Evolutionary conservation across 202 grass and related monocot species (phyloP).

Genomic region (Hordeum pubiflorum): DNA sequence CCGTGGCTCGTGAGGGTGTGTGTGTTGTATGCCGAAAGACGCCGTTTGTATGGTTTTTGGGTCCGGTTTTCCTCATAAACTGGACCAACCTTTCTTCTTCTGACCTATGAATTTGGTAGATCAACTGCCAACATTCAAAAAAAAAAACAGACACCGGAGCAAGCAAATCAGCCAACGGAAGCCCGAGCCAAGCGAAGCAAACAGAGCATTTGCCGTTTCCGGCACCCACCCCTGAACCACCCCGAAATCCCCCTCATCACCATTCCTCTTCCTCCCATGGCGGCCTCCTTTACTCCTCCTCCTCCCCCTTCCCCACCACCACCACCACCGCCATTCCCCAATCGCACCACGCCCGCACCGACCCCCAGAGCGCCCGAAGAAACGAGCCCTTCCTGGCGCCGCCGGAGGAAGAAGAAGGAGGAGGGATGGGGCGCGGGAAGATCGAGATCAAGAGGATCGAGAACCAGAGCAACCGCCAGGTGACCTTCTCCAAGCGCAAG

Average conservation of each 20-base stretch:
- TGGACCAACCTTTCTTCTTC: too few species aligned
- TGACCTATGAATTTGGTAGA: too few species aligned
- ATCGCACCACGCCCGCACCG: constrained; percentile 26
- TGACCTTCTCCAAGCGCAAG: constrained; percentile 78
- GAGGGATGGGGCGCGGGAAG: constrained; percentile 77
- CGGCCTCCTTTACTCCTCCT: constrained; percentile 35
- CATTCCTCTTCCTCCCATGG: constrained; percentile 58
- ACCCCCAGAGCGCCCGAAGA: constrained; percentile 1
- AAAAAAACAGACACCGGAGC: neutral
- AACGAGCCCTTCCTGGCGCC: neutral
- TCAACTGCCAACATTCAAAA: too few species aligned
- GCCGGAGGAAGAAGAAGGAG: neutral
- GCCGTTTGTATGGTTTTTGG: too few species aligned
- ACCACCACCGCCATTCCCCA: constrained; percentile 9
- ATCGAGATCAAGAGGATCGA: constrained; percentile 97
- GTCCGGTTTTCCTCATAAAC: too few species aligned
- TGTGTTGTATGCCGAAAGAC: too few species aligned
- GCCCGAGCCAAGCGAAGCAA: constrained; percentile 1
- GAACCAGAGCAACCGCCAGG: constrained; percentile 85
- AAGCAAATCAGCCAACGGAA: constrained; percentile 17
- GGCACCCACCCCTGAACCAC: constrained; percentile 43
- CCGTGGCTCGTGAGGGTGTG: too few species aligned
- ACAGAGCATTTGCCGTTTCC: constrained; percentile 51
- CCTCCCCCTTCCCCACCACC: neutral
- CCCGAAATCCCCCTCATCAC: constrained; percentile 57